Evolutionary conservation across 2,329 filamentous ascomycete species (phyloP).

Genomic region (Aurifilum marmelostoma): DNA sequence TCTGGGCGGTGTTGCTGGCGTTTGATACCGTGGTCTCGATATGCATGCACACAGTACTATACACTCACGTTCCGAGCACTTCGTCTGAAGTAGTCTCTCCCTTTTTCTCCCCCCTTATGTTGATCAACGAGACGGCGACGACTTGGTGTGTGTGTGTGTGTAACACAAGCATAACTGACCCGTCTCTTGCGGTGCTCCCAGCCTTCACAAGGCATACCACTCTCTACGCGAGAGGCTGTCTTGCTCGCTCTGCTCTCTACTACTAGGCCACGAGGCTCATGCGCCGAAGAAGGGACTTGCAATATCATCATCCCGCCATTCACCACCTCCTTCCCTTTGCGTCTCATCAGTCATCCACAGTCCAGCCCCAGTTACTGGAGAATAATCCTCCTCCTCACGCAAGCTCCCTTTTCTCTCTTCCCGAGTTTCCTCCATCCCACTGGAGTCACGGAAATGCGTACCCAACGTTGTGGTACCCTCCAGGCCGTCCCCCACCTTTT

Average conservation of each 20-base stretch:
- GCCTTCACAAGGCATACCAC: neutral
- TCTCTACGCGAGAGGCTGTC: neutral
- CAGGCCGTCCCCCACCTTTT: neutral
- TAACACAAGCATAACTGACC: neutral
- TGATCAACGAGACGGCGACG: neutral
- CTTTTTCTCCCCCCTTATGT: neutral
- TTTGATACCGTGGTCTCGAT: neutral
- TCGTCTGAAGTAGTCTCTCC: neutral
- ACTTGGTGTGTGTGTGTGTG: no score
- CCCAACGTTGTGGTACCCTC: neutral
- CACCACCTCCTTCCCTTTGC: slow-evolving; percentile 1
- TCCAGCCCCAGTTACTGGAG: neutral
- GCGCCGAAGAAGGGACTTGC: neutral
- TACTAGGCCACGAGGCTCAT: neutral
- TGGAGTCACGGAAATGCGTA: neutral
- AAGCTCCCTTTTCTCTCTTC: neutral
- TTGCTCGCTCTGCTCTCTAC: neutral
- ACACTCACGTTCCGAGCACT: neutral
- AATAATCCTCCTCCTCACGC: neutral
- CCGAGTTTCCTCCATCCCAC: neutral
- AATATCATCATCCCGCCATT: neutral
- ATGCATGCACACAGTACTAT: neutral
- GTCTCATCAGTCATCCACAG: neutral
- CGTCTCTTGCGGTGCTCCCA: neutral
- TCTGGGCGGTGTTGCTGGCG: neutral